Conservation (phyloP, 1,284 basidiomycete genomes). For the Rhodotorula mucilaginosa region DNA sequence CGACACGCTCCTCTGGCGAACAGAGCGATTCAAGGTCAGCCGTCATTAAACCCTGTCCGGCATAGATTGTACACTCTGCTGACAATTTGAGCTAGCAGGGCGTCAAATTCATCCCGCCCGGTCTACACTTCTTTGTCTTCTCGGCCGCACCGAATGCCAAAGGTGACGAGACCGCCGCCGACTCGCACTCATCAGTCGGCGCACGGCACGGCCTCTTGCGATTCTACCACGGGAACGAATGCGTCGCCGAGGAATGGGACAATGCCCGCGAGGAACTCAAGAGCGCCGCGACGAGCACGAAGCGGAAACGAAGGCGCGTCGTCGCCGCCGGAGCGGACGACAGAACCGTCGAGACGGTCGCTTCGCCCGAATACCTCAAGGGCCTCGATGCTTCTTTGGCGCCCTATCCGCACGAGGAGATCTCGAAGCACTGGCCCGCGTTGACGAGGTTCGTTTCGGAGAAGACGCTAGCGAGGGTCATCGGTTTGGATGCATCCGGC, state of each 20-base stretch:
- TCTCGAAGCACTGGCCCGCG: conserved; percentile 46
- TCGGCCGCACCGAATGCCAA: conserved; percentile 28
- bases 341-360: conserved; percentile 11
- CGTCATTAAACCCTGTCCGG: too few relatives aligned
- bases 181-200: conserved; percentile 14
- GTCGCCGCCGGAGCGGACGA: background rate
- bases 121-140: conserved; percentile 43
- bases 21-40: conserved; percentile 38
- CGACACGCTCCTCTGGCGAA: conserved; percentile 39
- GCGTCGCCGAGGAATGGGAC: conserved; percentile 34
- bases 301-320: conserved; percentile 1
- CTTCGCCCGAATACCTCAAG: conserved; percentile 48
- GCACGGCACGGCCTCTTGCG: conserved; percentile 35
- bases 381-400: conserved; percentile 50
- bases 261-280: conserved; percentile 24
- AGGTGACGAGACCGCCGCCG: background rate
- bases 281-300: background rate
- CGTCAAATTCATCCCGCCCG: conserved; percentile 42
- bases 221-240: conserved; percentile 22
- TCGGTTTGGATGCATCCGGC: conserved; percentile 44
- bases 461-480: conserved; percentile 44
- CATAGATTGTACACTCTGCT: background rate
- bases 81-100: conserved; percentile 19
- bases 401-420: conserved; percentile 49
- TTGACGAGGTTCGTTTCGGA: conserved; percentile 45